These are phyloP conservation scores for Mrakia frigida DNA, from an alignment of 768 basidiomycete genomes.

Conservation along the genomic window DNA sequence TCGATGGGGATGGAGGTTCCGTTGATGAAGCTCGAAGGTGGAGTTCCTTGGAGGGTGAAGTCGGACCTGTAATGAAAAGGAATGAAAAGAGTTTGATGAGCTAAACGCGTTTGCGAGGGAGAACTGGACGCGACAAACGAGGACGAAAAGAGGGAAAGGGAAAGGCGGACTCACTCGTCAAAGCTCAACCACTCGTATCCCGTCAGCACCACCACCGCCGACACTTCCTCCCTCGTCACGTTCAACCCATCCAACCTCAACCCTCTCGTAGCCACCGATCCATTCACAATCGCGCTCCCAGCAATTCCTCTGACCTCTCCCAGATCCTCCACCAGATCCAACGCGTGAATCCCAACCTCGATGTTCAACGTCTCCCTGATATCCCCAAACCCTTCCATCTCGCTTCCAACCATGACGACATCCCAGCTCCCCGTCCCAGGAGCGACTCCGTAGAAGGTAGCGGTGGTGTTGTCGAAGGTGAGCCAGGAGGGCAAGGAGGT, in stretches of 20 bases:
- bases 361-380: slow-evolving; percentile 19
- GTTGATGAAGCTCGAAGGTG: slow-evolving; percentile 11
- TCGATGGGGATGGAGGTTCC: slow-evolving; percentile 11
- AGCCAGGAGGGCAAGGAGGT: slow-evolving; percentile 70
- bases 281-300: neutral
- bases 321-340: slow-evolving; percentile 9
- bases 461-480: slow-evolving; percentile 57
- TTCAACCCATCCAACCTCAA: slow-evolving; percentile 52
- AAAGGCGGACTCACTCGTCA: slow-evolving; percentile 5
- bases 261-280: slow-evolving; percentile 54
- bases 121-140: neutral
- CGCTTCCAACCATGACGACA: slow-evolving; percentile 63
- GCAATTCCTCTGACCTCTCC: neutral
- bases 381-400: slow-evolving; percentile 46
- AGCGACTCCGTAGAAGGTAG: slow-evolving; percentile 74
- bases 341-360: slow-evolving; percentile 25
- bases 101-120: neutral
- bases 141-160: neutral
- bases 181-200: slow-evolving; percentile 26
- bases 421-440: slow-evolving; percentile 56
- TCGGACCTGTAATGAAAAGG: slow-evolving; percentile 5
- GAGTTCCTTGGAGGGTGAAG: slow-evolving; percentile 14
- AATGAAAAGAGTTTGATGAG: neutral
- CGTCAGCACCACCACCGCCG: neutral
- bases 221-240: slow-evolving; percentile 6